These are phyloP conservation scores for Karstenula rhodostoma DNA, from an alignment of 2,329 filamentous ascomycete genomes.

Conservation along the genomic window DNA sequence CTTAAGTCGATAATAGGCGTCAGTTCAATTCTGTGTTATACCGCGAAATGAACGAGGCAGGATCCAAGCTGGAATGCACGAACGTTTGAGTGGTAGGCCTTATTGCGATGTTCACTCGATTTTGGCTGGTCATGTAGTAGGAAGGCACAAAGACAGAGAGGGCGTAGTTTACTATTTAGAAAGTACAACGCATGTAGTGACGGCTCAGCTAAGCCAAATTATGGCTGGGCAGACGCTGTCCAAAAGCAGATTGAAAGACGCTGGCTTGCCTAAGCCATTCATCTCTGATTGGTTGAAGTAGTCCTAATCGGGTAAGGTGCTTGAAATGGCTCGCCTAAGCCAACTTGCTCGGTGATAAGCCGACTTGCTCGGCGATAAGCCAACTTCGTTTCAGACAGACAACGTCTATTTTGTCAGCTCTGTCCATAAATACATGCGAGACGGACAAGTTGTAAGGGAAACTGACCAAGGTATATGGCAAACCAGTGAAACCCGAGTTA, in stretches of 20 bases:
- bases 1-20: not conserved
- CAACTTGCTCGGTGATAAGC: not conserved
- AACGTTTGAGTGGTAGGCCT: too few relatives aligned
- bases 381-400: not conserved
- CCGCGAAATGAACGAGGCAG: not conserved
- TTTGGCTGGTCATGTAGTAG: not conserved
- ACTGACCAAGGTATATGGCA: not conserved
- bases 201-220: constrained; percentile 3
- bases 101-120: too few relatives aligned
- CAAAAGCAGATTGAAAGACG: not conserved
- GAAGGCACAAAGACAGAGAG: not conserved
- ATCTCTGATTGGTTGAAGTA: not conserved
- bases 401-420: not conserved
- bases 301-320: not conserved
- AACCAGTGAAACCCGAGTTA: not conserved
- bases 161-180: too few relatives aligned
- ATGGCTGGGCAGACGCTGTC: not conserved
- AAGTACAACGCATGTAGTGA: not conserved
- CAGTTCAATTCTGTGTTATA: not conserved
- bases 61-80: not conserved
- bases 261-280: constrained; percentile 9
- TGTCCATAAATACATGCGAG: not conserved
- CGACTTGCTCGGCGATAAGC: constrained; percentile 3
- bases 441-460: not conserved
- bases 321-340: constrained; percentile 5